Evolutionary conservation across 1,284 basidiomycete species (phyloP).

Genomic region (Microstroma glucosiphilum): DNA sequence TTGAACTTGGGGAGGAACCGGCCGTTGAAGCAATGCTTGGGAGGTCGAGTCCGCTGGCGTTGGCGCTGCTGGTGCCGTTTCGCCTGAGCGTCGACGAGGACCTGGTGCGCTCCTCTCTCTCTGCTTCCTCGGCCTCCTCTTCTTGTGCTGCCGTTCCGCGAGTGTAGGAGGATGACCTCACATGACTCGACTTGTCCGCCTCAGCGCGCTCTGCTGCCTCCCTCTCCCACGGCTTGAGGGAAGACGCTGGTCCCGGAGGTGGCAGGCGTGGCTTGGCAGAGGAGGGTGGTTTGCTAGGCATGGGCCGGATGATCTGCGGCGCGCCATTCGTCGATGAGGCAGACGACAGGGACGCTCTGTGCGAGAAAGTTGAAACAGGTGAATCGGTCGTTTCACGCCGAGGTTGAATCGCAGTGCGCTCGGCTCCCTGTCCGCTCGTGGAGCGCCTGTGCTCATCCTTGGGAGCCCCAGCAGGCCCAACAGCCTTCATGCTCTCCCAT

Average conservation of each 20-base stretch:
- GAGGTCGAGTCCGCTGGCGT: too few relatives aligned
- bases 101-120: slow-evolving; percentile 19
- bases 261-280: background rate
- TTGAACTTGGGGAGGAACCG: background rate
- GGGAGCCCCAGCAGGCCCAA: background rate
- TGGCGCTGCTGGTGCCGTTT: too few relatives aligned
- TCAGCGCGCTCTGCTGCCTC: slow-evolving; percentile 27
- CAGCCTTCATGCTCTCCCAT: slow-evolving; percentile 3
- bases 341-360: background rate
- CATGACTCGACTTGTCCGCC: slow-evolving; percentile 11
- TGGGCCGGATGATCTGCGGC: too few relatives aligned
- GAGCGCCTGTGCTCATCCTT: background rate
- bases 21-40: background rate
- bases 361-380: background rate
- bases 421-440: background rate
- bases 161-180: slow-evolving; percentile 14
- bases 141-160: slow-evolving; percentile 13
- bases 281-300: background rate
- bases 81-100: background rate
- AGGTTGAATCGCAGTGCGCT: background rate
- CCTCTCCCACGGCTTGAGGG: slow-evolving; percentile 35
- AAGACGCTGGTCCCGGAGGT: background rate
- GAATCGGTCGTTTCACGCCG: background rate
- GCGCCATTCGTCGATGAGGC: background rate
- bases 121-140: background rate